phyloP scores from a whole-genome alignment of 768 basidiomycete species.

The Pulveroboletus sp. region DNA sequence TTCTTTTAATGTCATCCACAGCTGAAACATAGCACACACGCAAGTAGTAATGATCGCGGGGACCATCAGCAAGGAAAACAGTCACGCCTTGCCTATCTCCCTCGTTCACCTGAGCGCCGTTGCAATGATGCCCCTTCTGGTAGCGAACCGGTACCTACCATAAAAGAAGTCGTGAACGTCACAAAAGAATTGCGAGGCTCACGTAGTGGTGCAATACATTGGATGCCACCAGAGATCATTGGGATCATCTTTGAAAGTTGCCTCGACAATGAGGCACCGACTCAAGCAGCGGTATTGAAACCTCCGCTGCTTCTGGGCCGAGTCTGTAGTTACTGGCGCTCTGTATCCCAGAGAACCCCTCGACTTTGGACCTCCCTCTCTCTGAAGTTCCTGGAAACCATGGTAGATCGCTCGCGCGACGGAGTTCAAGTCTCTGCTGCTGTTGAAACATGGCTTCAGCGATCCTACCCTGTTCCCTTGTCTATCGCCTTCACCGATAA shows the following conservation, averaged over 20 bases:
- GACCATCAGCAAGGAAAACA: background rate
- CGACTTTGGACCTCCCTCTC: slow-evolving; percentile 27
- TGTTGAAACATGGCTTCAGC: slow-evolving; percentile 22
- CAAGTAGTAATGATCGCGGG: background rate
- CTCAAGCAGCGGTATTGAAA: slow-evolving; percentile 2
- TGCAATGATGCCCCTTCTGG: background rate
- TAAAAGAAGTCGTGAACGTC: background rate
- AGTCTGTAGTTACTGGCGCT: slow-evolving; percentile 27
- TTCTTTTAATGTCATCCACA: slow-evolving; percentile 1
- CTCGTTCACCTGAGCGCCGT: background rate
- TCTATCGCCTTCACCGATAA: slow-evolving; percentile 26
- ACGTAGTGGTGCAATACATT: background rate
- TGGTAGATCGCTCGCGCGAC: slow-evolving; percentile 21
- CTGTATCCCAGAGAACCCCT: slow-evolving; percentile 12
- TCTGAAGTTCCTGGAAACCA: slow-evolving; percentile 20
- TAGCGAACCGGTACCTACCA: background rate
- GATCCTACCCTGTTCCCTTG: slow-evolving; percentile 19
- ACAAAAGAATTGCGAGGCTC: background rate
- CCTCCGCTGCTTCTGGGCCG: slow-evolving; percentile 24
- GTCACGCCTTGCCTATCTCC: background rate
- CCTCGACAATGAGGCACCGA: slow-evolving; percentile 2
- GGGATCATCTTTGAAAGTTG: slow-evolving; percentile 24
- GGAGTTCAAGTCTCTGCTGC: slow-evolving; percentile 9
- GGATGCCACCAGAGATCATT: slow-evolving; percentile 39
- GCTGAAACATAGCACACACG: background rate